These are phyloP conservation scores for Fusarium solani-melongenae DNA, from an alignment of 2,329 filamentous ascomycete species.

Conservation along the genomic window DNA sequence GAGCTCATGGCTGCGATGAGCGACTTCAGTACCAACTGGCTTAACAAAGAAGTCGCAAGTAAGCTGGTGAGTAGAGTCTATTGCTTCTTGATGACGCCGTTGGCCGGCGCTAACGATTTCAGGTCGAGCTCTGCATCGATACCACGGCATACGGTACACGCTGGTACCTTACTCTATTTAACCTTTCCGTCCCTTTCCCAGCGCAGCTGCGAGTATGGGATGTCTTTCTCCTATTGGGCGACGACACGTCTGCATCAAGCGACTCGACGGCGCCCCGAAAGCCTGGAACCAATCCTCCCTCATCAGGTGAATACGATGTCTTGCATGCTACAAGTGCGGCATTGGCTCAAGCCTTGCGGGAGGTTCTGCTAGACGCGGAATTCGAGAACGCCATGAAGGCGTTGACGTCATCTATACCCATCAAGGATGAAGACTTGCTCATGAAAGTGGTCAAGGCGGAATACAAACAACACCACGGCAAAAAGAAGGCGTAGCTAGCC, in stretches of 20 bases:
- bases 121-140: slow-evolving; percentile 83
- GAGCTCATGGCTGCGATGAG: slow-evolving; percentile 87
- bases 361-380: slow-evolving; percentile 90
- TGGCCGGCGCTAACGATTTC: slow-evolving; percentile 18
- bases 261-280: slow-evolving; percentile 27
- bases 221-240: slow-evolving; percentile 91
- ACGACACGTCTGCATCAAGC: slow-evolving; percentile 18
- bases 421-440: slow-evolving; percentile 92
- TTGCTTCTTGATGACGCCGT: neutral
- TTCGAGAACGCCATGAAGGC: slow-evolving; percentile 99
- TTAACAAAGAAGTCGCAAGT: slow-evolving; percentile 81
- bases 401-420: slow-evolving; percentile 90
- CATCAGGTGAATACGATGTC: slow-evolving; percentile 75
- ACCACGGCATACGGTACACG: slow-evolving; percentile 94
- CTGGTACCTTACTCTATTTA: slow-evolving; percentile 98
- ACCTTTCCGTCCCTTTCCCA: slow-evolving; percentile 93
- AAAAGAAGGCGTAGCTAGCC: slow-evolving; percentile 53
- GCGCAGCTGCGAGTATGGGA: slow-evolving; percentile 98
- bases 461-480: slow-evolving; percentile 75
- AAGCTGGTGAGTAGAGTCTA: slow-evolving; percentile 78
- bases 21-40: slow-evolving; percentile 88
- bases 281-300: slow-evolving; percentile 29
- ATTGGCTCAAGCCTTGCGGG: slow-evolving; percentile 88
- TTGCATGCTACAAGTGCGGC: slow-evolving; percentile 91
- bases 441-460: slow-evolving; percentile 92